Percentiles rank a stretch among this genome's conserved stretches.
phyloP scores from a whole-genome alignment of 768 basidiomycete species.

The Scleroderma bovista region DNA sequence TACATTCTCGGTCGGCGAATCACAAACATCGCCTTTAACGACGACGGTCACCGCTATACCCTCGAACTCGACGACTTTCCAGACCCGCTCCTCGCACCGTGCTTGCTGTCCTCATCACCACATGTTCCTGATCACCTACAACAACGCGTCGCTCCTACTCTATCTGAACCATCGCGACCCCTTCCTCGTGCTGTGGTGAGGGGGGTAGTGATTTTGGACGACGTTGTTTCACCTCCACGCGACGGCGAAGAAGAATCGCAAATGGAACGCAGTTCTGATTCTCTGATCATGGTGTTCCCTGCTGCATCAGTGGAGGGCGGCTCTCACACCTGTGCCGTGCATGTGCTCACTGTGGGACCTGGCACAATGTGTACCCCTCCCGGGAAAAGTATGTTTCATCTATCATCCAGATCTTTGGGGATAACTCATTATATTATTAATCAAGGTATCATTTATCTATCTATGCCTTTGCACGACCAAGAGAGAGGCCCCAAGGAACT shows the following conservation, averaged over 20 bases:
- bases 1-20: slow-evolving; percentile 60
- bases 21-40: slow-evolving; percentile 26
- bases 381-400: slow-evolving; percentile 51
- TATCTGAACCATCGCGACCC: not conserved
- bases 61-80: slow-evolving; percentile 56
- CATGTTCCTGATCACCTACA: slow-evolving; percentile 29
- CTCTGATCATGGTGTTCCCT: slow-evolving; percentile 69
- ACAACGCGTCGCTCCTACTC: slow-evolving; percentile 14
- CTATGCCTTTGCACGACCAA: slow-evolving; percentile 39
- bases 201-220: slow-evolving; percentile 48
- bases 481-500: slow-evolving; percentile 30
- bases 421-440: slow-evolving; percentile 3
- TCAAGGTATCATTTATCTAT: slow-evolving; percentile 63
- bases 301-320: slow-evolving; percentile 49
- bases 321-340: slow-evolving; percentile 48
- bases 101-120: slow-evolving; percentile 47
- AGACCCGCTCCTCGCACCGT: slow-evolving; percentile 48
- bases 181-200: slow-evolving; percentile 32
- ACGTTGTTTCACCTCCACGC: slow-evolving; percentile 18
- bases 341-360: slow-evolving; percentile 64
- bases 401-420: not conserved
- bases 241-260: slow-evolving; percentile 13
- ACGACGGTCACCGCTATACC: slow-evolving; percentile 27
- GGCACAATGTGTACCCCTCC: slow-evolving; percentile 69
- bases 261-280: slow-evolving; percentile 40